A percentile compares a stretch with the other conserved stretches of the same genome.
Evolutionary conservation across 176 grass and related monocot genomes (phyloP).

Genomic region (Bromus sterilis): DNA sequence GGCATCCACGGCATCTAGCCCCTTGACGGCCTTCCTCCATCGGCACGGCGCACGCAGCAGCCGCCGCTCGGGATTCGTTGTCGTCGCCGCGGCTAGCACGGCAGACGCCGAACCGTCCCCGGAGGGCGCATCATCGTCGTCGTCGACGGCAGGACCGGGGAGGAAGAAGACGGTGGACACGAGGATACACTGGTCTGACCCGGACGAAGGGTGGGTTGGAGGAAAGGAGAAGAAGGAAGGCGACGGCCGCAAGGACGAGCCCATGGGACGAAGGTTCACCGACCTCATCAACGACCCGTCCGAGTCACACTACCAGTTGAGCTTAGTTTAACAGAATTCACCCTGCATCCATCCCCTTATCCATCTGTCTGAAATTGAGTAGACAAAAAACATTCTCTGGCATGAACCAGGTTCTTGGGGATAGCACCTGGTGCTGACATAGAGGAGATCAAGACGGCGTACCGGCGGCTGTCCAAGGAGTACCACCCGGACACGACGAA

Average conservation of each 20-base stretch:
- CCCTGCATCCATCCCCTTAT: not conserved
- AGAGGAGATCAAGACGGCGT: slow-evolving; percentile 89
- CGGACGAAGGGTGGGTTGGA: slow-evolving; percentile 84
- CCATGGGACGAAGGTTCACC: slow-evolving; percentile 49
- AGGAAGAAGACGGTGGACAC: slow-evolving; percentile 81
- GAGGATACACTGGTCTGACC: slow-evolving; percentile 83
- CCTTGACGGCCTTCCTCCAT: slow-evolving; percentile 33
- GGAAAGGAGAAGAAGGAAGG: slow-evolving; percentile 40
- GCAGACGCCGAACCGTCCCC: slow-evolving; percentile 29
- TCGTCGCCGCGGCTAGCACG: slow-evolving; percentile 12
- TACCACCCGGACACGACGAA: slow-evolving; percentile 94
- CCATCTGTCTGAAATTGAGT: not conserved
- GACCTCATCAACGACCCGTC: slow-evolving; percentile 66
- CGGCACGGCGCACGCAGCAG: not conserved
- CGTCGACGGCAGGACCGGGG: not conserved
- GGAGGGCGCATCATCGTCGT: not conserved
- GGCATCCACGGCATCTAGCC: slow-evolving; percentile 41
- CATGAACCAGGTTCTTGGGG: slow-evolving; percentile 53
- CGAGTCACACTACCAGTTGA: slow-evolving; percentile 82
- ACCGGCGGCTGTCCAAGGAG: slow-evolving; percentile 88
- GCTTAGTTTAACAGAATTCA: not conserved
- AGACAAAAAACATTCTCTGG: no score
- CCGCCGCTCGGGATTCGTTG: not conserved
- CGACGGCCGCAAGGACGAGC: slow-evolving; percentile 20
- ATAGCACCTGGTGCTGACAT: slow-evolving; percentile 53